phyloP scores from a whole-genome alignment of 2,329 filamentous ascomycete species.

The Harringtonia aguacate region DNA sequence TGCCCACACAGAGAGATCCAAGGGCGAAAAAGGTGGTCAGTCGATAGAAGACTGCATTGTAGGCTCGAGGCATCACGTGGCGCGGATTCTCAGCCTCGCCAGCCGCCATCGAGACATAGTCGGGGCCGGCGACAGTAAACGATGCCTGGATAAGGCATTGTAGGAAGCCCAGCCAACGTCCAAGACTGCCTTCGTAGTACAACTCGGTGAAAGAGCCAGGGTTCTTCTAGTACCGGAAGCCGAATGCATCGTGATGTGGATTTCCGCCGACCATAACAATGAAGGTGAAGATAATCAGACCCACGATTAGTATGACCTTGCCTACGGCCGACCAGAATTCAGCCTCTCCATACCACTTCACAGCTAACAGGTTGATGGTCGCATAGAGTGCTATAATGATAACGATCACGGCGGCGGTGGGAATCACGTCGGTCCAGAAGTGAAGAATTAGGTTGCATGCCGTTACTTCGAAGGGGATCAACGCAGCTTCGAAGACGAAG shows the following conservation, averaged over 20 bases:
- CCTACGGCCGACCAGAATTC: conserved; percentile 14
- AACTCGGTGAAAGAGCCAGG: conserved; percentile 29
- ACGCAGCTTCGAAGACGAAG: conserved; percentile 16
- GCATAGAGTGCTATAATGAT: conserved; percentile 14
- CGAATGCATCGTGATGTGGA: conserved; percentile 4
- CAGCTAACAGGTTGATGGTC: conserved; percentile 13
- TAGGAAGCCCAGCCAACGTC: conserved; percentile 29
- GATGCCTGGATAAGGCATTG: conserved; percentile 5
- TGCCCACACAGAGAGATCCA: conserved; percentile 20
- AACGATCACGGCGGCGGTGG: not conserved
- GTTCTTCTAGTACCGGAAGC: conserved; percentile 13
- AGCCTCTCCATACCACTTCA: conserved; percentile 9
- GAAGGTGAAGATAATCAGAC: conserved; percentile 39
- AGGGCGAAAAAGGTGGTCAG: conserved; percentile 20
- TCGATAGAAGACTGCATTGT: conserved; percentile 18
- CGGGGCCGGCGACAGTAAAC: conserved; percentile 28
- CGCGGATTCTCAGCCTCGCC: conserved; percentile 14
- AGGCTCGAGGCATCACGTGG: conserved; percentile 10
- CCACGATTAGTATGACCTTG: conserved; percentile 37
- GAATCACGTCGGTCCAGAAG: conserved; percentile 10
- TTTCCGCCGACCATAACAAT: conserved; percentile 30
- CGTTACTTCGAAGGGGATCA: conserved; percentile 2
- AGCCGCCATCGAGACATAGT: conserved; percentile 29
- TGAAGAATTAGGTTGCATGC: conserved; percentile 5
- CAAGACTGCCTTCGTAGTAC: conserved; percentile 15